Evolutionary conservation across 371 early-diverging fungal species (phyloP).

Genomic region (Syncephalastrum monosporum): DNA sequence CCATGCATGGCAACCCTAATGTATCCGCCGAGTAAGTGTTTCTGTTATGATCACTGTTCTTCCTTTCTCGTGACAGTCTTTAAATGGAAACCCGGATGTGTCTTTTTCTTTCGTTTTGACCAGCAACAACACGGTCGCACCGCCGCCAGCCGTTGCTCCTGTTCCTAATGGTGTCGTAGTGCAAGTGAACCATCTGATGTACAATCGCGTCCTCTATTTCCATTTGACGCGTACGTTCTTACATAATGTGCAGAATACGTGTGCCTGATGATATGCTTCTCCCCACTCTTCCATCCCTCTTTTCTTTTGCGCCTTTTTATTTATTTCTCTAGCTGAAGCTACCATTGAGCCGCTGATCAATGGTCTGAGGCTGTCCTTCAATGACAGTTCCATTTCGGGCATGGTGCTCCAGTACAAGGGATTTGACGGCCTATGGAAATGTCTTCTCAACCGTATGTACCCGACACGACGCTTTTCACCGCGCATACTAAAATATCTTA

Average conservation of each 20-base stretch:
- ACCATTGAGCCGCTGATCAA: slow-evolving; percentile 53
- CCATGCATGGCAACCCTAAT: neutral
- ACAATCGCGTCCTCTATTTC: slow-evolving; percentile 42
- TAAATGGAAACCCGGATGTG: neutral
- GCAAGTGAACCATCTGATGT: slow-evolving; percentile 46
- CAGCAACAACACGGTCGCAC: too few relatives aligned
- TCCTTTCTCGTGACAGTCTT: slow-evolving; percentile 1
- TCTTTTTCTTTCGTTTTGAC: too few relatives aligned
- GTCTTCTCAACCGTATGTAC: slow-evolving; percentile 28
- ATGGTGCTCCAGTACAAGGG: slow-evolving; percentile 46
- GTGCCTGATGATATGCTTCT: too few relatives aligned
- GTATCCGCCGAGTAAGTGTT: too few relatives aligned
- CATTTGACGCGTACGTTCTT: slow-evolving; percentile 40
- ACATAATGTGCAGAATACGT: too few relatives aligned
- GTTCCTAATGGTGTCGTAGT: slow-evolving; percentile 37
- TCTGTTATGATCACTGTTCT: too few relatives aligned
- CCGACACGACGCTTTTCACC: neutral
- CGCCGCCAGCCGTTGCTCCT: slow-evolving; percentile 2
- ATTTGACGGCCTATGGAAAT: slow-evolving; percentile 34
- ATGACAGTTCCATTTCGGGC: slow-evolving; percentile 45
- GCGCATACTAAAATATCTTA: neutral
- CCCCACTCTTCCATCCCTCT: too few relatives aligned
- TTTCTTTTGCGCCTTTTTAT: neutral
- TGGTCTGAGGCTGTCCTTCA: slow-evolving; percentile 45
- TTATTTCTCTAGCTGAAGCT: slow-evolving; percentile 33